phyloP scores from a whole-genome alignment of 345 rosid species.

The Isatis tinctoria region DNA sequence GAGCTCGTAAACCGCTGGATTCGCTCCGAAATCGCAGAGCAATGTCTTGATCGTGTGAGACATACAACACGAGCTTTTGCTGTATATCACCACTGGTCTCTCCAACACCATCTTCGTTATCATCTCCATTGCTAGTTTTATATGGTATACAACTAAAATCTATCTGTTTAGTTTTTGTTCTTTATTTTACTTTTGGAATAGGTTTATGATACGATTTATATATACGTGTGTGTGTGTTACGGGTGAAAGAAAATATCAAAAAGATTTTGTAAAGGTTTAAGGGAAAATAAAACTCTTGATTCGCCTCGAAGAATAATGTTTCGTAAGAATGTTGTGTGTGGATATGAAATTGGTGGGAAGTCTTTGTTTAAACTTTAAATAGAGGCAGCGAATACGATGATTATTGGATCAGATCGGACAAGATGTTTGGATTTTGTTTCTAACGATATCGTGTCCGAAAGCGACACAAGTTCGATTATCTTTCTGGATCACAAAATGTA shows the following conservation, averaged over 20 bases:
- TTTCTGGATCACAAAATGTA: conserved; percentile 20
- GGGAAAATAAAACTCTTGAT: neutral
- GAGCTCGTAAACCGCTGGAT: conserved; percentile 64
- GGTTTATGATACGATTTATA: neutral
- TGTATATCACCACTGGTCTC: conserved; percentile 88
- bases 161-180: neutral
- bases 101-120: conserved; percentile 55
- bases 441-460: conserved; percentile 30
- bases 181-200: neutral
- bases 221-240: neutral
- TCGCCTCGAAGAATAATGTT: neutral
- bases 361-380: conserved; percentile 27
- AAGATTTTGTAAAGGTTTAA: neutral
- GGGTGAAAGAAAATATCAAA: neutral
- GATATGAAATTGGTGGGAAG: conserved; percentile 12
- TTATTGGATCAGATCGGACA: conserved; percentile 19
- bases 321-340: conserved; percentile 21
- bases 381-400: conserved; percentile 17
- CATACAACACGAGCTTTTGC: conserved; percentile 77
- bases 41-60: conserved; percentile 73
- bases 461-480: conserved; percentile 17
- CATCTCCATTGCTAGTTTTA: conserved; percentile 44
- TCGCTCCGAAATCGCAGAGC: conserved; percentile 68
- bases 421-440: conserved; percentile 25
- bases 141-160: neutral